Conservation (phyloP, 2,329 filamentous ascomycete species). For the Ceratocystis albifundus region DNA sequence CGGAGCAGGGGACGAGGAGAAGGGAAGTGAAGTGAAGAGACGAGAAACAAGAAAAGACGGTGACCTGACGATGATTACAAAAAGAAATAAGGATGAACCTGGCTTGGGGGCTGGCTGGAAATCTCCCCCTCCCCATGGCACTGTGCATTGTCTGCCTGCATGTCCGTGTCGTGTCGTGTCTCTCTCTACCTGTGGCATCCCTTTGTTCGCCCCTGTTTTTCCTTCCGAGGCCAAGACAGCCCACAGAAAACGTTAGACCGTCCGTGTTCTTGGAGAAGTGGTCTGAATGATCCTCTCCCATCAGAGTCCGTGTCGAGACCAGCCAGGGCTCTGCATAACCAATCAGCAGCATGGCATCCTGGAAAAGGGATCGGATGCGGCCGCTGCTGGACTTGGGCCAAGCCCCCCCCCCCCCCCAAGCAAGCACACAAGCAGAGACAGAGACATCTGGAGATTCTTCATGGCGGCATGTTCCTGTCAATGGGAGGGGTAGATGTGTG, state of each 20-base stretch:
- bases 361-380: background rate
- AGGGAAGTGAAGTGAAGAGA: background rate
- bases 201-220: background rate
- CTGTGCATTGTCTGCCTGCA: slow-evolving; percentile 1
- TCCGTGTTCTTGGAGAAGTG: background rate
- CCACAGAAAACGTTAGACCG: background rate
- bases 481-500: background rate
- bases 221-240: background rate
- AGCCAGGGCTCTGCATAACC: background rate
- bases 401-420: too few species aligned
- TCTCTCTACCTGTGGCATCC: background rate
- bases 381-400: background rate
- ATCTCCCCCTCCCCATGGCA: too few species aligned
- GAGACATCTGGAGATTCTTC: background rate
- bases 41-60: background rate
- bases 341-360: background rate
- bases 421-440: too few species aligned
- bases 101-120: background rate
- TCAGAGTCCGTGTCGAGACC: background rate
- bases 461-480: background rate
- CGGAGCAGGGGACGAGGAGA: background rate
- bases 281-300: background rate
- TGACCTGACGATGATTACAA: background rate
- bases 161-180: too few species aligned
- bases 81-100: background rate